These are phyloP conservation scores for Dictyostelium purpureum DNA, from an alignment of 78 protist species.

Conservation along the genomic window DNA sequence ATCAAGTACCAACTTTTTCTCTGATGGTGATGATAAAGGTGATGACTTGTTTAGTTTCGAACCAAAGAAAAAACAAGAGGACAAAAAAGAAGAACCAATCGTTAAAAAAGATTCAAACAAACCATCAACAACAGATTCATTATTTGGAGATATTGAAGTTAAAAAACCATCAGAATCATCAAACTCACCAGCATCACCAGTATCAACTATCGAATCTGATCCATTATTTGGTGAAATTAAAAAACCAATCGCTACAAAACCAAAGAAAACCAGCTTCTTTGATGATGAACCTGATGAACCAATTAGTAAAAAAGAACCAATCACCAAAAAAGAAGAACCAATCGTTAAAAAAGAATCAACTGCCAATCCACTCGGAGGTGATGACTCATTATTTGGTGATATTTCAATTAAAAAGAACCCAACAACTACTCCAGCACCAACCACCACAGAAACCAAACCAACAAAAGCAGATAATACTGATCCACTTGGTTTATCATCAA, in stretches of 20 bases:
- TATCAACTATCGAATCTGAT: background rate
- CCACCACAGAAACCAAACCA: background rate
- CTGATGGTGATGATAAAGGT: slow-evolving; percentile 14
- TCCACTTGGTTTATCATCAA: background rate
- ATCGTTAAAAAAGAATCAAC: background rate
- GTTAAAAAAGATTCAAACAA: background rate
- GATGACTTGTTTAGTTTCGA: slow-evolving; percentile 15
- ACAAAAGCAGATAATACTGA: background rate
- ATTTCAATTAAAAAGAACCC: background rate
- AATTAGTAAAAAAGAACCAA: background rate
- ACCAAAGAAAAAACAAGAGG: background rate
- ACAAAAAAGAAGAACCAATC: slow-evolving; percentile 13
- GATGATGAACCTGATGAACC: background rate
- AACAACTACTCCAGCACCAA: background rate
- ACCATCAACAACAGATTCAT: background rate
- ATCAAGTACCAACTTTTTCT: slow-evolving; percentile 31
- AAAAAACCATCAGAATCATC: slow-evolving; percentile 9
- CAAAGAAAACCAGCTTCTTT: slow-evolving; percentile 34
- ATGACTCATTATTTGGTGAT: slow-evolving; percentile 21
- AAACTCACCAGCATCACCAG: background rate
- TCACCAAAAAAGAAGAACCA: background rate
- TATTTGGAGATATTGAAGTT: background rate
- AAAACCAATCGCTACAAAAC: slow-evolving; percentile 14
- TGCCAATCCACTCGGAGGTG: slow-evolving; percentile 21
- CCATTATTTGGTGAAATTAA: slow-evolving; percentile 27